Percentiles rank a stretch among this genome's conserved stretches.
Evolutionary conservation across 306 rosid species (phyloP).

Genomic region (Malus orientalis): DNA sequence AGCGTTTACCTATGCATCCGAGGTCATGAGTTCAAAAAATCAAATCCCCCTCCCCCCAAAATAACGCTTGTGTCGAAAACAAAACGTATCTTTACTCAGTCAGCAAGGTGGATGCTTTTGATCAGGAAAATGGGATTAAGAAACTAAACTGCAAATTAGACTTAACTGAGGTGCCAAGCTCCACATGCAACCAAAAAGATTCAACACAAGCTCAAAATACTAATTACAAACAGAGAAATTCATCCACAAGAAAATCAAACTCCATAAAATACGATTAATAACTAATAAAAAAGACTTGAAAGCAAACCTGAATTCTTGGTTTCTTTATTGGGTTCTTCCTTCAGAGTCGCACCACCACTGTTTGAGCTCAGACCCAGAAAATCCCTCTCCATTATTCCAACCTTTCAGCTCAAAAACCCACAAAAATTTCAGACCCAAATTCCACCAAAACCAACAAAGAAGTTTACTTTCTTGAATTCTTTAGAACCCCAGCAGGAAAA

Average conservation of each 20-base stretch:
- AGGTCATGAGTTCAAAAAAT: too few relatives aligned
- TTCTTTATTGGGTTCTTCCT: slow-evolving; percentile 31
- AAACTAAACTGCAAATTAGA: not conserved
- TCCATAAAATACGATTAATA: not conserved
- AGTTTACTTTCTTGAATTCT: not conserved
- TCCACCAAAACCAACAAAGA: not conserved
- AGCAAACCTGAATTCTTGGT: slow-evolving; percentile 45
- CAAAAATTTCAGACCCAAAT: not conserved
- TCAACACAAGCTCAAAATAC: not conserved
- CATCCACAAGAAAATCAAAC: not conserved
- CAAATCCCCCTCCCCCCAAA: too few relatives aligned
- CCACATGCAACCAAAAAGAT: not conserved
- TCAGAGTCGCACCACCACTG: slow-evolving; percentile 19
- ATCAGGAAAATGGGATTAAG: not conserved
- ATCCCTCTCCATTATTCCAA: slow-evolving; percentile 54
- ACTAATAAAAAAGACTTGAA: not conserved
- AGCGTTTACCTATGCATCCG: too few relatives aligned
- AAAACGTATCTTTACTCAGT: not conserved
- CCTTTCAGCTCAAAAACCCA: not conserved
- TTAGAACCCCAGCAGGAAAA: not conserved
- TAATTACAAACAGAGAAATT: not conserved
- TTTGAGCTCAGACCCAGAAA: slow-evolving; percentile 54
- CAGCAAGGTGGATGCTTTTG: not conserved
- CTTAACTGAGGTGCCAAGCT: not conserved
- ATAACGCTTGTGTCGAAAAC: too few relatives aligned